Evolutionary conservation across 2,329 filamentous ascomycete species (phyloP).

Genomic region (Tolypocladium amazonense): DNA sequence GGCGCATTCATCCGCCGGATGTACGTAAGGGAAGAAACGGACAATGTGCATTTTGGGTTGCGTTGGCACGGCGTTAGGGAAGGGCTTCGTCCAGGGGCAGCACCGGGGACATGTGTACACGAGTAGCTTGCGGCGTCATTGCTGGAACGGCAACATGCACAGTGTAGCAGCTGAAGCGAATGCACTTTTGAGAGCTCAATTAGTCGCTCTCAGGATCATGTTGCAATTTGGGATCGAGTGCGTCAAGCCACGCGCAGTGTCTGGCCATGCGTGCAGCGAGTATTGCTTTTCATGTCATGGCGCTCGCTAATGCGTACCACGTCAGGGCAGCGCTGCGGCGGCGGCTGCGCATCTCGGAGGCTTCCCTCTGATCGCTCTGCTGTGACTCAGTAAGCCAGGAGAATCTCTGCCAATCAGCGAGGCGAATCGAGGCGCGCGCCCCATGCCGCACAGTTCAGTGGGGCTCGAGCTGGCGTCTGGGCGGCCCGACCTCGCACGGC

Average conservation of each 20-base stretch:
- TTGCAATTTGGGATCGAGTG: not conserved
- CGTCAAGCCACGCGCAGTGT: not conserved
- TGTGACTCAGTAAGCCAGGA: not conserved
- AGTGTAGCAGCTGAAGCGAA: not conserved
- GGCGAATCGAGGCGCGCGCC: not conserved
- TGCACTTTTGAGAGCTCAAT: not conserved
- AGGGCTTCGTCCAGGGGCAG: not conserved
- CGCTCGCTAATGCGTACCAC: not conserved
- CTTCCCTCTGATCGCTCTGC: not conserved
- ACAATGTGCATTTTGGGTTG: not conserved
- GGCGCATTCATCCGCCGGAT: not conserved
- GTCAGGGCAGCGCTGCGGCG: not conserved
- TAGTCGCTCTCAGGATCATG: not conserved
- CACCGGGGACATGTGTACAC: not conserved
- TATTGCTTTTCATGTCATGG: not conserved
- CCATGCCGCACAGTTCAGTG: not conserved
- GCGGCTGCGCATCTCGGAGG: not conserved
- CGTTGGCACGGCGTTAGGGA: not conserved
- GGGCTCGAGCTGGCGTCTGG: not conserved
- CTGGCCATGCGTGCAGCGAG: not conserved
- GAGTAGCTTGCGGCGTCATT: not conserved
- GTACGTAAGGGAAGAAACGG: not conserved
- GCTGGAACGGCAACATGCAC: not conserved
- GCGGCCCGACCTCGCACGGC: too few relatives aligned
- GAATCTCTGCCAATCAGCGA: not conserved